Evolutionary conservation across 768 basidiomycete genomes (phyloP), one percentile per base, ranked within the genome.

Genomic region (Leccinum imitatum): DNA sequence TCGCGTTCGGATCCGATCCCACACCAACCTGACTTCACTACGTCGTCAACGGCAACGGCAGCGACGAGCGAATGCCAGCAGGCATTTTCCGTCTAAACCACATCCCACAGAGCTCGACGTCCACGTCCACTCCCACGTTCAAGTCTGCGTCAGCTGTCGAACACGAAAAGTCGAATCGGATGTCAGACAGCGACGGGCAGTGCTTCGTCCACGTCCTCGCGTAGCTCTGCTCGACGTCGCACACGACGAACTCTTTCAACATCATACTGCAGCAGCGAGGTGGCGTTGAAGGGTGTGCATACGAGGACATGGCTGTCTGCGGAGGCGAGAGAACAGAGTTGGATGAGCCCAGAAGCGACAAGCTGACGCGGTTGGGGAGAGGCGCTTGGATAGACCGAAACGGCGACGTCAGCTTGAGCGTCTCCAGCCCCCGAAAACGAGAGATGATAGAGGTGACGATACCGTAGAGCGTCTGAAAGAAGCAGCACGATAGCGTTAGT

Each of bases 361-460:
- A 10, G 21, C 48, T 55, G 5, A 54, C 21, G 3, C 62, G 48
- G 7, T n/a, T 4, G 3, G 62, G 73, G 3, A 59, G 27, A 9
- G 61, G 62, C 15, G 71, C 58, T 50, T 65, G 65, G 3, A 70
- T 60, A 2, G 71, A 69, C 8, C 72, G 72, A 59, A 68, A 74
- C 2, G 71, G 72, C 7, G 73, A 73, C 3, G 71, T 73, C 50
- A 73, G 30, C 50, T 73, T 73, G 57, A 73, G 73, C 15, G 57
- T 57, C 59, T 64, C 65, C 30, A 73, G 30, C 8, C 72, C 72
- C 6, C 61, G 63, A 53, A 73, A 73, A 39, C 72, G 72, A n/a
- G 71, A 68, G 54, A 73, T 74, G 51, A 73, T 67, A 2, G 72
- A 61, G 3, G 73, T 69, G 39, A 73, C 66, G 14, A 73, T 73